Evolutionary conservation across 495 filamentous ascomycete genomes (phyloP), one percentile per base, ranked within the genome.

Genomic region (Hypoxylon crocopeplum): DNA sequence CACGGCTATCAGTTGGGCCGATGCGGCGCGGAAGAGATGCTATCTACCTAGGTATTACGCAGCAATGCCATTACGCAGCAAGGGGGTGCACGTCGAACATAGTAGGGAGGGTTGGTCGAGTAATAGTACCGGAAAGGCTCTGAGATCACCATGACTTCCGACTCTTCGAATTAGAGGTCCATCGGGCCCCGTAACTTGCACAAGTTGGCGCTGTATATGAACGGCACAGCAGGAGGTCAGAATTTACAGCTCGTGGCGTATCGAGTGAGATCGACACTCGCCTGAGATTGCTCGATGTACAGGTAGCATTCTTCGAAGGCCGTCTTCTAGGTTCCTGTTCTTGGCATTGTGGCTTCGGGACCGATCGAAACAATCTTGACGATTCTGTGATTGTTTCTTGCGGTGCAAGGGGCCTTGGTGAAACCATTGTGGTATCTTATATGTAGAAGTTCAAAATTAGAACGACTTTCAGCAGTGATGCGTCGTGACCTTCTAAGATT

Each of bases 231-330:
- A 50, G 33, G 25, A 40, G 16, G 22, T 39, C 33, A n/a, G 38
- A 47, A 40, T 51, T 47, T 55, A 45, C 45, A 55, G 42, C 61
- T 59, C 50, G 29, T 32, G 49, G 37, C 45, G 45, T 47, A 64
- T 47, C 32, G 42, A 52, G 61, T 50, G 61, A 55, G 61, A 64
- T 59, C 46, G 55, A 41, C 61, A 39, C 44, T 22, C 17, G 49
- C 54, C 48, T 44, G 36, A 64, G 55, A 64, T 64, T 64, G 49
- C 54, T 64, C 44, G 20, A 59, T 64, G 61, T 48, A 55, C 37
- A 37, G 49, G 54, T 59, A 64, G 46, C 55, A 58, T 64, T 41
- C 38, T 47, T 48, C 25, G 32, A 55, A 47, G 15, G 15, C 3
- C 8, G 20, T 24, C 39, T 45, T 50, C 47, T 33, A 6, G 29